These are phyloP conservation scores for Lactarius hengduanensis DNA, from an alignment of 768 basidiomycete species.

Conservation along the genomic window DNA sequence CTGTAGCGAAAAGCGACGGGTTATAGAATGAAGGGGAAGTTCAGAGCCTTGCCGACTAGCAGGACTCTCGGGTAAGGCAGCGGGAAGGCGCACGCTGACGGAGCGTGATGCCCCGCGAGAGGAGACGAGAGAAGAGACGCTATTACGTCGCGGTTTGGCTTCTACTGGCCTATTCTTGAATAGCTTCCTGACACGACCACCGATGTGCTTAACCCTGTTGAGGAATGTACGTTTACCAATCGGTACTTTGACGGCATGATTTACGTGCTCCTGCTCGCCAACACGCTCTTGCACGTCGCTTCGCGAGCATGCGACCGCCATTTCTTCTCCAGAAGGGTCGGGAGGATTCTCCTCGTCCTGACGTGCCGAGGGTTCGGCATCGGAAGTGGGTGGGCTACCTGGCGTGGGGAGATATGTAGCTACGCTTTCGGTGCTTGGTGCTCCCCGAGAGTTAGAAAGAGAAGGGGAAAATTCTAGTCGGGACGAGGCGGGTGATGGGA, in stretches of 20 bases:
- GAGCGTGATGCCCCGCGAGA: constrained; percentile 5
- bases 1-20: constrained; percentile 26
- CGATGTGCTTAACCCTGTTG: constrained; percentile 23
- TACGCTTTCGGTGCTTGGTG: constrained; percentile 14
- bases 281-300: not conserved
- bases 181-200: constrained; percentile 24
- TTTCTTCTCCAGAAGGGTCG: not conserved
- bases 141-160: constrained; percentile 15
- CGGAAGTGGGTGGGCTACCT: not conserved
- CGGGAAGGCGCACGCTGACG: constrained; percentile 19
- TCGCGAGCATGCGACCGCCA: not conserved
- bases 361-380: not conserved
- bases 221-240: constrained; percentile 24
- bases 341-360: constrained; percentile 4
- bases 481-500: constrained; percentile 26
- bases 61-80: constrained; percentile 13
- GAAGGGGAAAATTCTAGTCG: constrained; percentile 20
- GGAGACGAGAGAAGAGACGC: constrained; percentile 13
- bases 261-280: not conserved
- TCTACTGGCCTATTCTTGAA: constrained; percentile 19
- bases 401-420: constrained; percentile 17
- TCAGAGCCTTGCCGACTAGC: constrained; percentile 1
- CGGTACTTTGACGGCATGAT: not conserved
- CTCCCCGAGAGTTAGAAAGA: constrained; percentile 11
- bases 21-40: not conserved